These are phyloP conservation scores for Penicillium sp. DNA, from an alignment of 2,329 filamentous ascomycete genomes.

Conservation along the genomic window DNA sequence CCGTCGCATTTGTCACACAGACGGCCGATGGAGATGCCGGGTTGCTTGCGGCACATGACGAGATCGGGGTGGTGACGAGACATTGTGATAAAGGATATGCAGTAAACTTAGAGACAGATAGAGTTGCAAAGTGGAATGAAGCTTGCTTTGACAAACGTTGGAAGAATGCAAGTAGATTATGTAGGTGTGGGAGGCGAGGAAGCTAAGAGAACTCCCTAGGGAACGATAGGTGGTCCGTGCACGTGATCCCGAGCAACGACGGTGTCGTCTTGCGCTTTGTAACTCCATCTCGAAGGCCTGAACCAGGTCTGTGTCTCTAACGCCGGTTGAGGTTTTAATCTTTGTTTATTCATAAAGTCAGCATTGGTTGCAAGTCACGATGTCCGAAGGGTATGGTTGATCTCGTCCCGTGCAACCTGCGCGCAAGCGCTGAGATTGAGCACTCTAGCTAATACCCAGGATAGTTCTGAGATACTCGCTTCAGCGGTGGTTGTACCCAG, in stretches of 20 bases:
- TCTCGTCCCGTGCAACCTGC: background rate
- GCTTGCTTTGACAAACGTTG: background rate
- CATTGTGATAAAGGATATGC: conserved; percentile 55
- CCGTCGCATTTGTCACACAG: conserved; percentile 99
- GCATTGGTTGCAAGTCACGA: background rate
- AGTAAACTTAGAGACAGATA: background rate
- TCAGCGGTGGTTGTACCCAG: conserved; percentile 57
- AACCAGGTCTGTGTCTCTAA: background rate
- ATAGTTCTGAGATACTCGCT: conserved; percentile 42
- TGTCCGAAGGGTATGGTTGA: conserved; percentile 27
- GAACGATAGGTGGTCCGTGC: conserved; percentile 25
- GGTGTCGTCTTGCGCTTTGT: background rate
- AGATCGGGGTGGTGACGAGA: conserved; percentile 96
- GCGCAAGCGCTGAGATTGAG: conserved; percentile 3
- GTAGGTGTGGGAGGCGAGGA: background rate
- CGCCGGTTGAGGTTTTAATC: background rate
- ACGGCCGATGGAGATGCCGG: conserved; percentile 95
- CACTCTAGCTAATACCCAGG: conserved; percentile 6
- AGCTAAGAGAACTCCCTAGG: background rate
- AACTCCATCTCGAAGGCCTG: background rate
- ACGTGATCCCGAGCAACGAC: conserved; percentile 14
- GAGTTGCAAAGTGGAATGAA: background rate
- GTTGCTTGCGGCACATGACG: conserved; percentile 99
- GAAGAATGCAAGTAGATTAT: background rate
- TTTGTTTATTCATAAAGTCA: background rate